Base-by-base conservation (phyloP, 331 rosid genomes). In the Acacia concinna region DNA sequence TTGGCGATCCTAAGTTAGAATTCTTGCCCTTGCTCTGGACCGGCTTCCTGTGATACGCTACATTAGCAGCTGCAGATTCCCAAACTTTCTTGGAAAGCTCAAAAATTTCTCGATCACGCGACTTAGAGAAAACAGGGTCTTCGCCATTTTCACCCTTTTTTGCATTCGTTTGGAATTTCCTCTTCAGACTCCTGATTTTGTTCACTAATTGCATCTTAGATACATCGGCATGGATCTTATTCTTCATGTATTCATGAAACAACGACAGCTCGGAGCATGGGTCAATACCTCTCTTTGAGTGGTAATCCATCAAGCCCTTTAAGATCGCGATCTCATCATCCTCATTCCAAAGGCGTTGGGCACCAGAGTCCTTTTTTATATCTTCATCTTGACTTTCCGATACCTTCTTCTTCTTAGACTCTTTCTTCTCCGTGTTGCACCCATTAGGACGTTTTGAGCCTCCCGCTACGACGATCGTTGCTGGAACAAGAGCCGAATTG, bases 261-360 rank as follows among this genome's bases (percentile, higher is more conserved):
- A 49, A 62, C 8, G 56, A 74, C 88, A 74, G 74, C 46, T 86
- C 87, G 2, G 84, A 38, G 30, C 18, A 21, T 0, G 92, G 88
- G 1, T 79, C 88, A 2, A 68, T 14, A 4, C 87, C 89, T 0
- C 64, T 90, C 77, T 73, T 77, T 6, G 78, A 66, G 56, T 75
- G 74, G 72, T 46, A 88, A 21, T 90, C 92, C 12, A 77, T 79
- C 87, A 90, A 82, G 4, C 90, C 91, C 32, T 83, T 84, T 68
- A 90, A 44, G 40, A 90, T 74, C 3, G 79, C 80, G 38, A 83
- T 80, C 75, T 88, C 90, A 28, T 86, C 89, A 2, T 83, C 89
- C 52, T 84, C 92, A 60, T 77, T 83, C 94, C 90, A 90, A 14
- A 90, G 62, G 34, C 89, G 80, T 28, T 71, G 78, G 4, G 46